A percentile compares a stretch with the other conserved stretches of the same genome.
phyloP scores from a whole-genome alignment of 1,139 yeast genomes.

The Geotrichum aggregatum region DNA sequence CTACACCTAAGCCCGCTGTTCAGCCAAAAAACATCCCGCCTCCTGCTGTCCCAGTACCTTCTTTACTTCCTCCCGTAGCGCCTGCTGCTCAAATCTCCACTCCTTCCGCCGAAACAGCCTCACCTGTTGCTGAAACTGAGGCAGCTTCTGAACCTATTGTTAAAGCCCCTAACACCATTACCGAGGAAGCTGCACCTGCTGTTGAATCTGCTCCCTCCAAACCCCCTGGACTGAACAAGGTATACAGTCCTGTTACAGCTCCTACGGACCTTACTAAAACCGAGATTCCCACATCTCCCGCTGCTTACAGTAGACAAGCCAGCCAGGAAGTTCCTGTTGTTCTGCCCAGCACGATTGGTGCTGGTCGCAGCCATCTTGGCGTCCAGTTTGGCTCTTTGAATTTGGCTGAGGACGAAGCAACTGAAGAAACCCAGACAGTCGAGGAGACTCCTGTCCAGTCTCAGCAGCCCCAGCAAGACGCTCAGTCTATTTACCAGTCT shows the following conservation, averaged over 20 bases:
- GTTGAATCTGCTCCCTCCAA: conserved; percentile 5
- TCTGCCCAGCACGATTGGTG: conserved; percentile 53
- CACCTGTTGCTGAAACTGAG: conserved; percentile 5
- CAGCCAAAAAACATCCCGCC: conserved; percentile 14
- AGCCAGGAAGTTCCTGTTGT: conserved; percentile 58
- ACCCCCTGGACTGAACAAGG: conserved; percentile 15
- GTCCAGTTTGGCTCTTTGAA: conserved; percentile 68
- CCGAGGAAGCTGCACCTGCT: background rate
- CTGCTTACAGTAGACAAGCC: conserved; percentile 31
- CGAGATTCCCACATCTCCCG: background rate
- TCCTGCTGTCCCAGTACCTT: conserved; percentile 7
- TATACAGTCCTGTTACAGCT: background rate
- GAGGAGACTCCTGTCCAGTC: conserved; percentile 30
- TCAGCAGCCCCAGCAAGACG: conserved; percentile 6
- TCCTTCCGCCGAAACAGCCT: conserved; percentile 11
- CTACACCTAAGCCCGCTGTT: conserved; percentile 35
- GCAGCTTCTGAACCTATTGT: conserved; percentile 3
- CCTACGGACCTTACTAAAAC: background rate
- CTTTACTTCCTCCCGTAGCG: conserved; percentile 6
- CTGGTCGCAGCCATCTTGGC: conserved; percentile 50
- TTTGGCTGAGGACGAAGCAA: conserved; percentile 36
- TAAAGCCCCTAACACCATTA: conserved; percentile 2
- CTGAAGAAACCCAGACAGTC: conserved; percentile 16
- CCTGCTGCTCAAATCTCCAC: conserved; percentile 22
- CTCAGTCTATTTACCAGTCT: conserved; percentile 16